Evolutionary conservation across 805 yeast genomes (phyloP), one percentile per base, ranked within the genome.

Genomic region (Spathaspora passalidarum): DNA sequence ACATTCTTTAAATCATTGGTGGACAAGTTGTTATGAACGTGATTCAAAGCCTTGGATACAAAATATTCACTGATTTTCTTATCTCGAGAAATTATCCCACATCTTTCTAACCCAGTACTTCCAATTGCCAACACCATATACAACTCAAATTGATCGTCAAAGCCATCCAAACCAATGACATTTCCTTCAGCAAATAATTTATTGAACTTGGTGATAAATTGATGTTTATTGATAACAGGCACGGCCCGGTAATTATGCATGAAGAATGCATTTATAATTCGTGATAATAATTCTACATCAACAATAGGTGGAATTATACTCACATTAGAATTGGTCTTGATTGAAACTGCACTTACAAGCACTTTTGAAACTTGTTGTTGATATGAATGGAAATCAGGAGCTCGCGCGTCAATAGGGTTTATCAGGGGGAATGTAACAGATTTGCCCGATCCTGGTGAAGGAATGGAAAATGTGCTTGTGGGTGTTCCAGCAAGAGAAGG

Each of bases 91-190:
- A 55, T 42, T 6, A 52, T 39, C 2, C 56, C 49, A 25, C 45
- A 46, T 32, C 57, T 32, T 43, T 61, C 73, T 42, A 79, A 57
- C 2, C 80, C 71, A 8, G 80, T 73, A 45, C 80, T 76, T 1
- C 84, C 83, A 36, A 78, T 74, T 4, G 81, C 79, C 61, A 78
- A 65, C 2, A 78, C 70, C 78, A 80, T 73, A 55, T 70, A 73
- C 9, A 79, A 51, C 57, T 79, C 78, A 50, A 77, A 79, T 19
- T 62, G 57, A 17, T 60, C 57, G 26, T 68, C 63, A 18, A 55
- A 40, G 1, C 46, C 40, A 21, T 61, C 56, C 23, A 61, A 50
- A 32, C 22, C 35, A n/a, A 20, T 25, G 4, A 25, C 21, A 16
- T 5, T 23, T 3, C 38, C 41, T 2, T 21, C 35, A 10, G 35